phyloP scores from a whole-genome alignment of 257 asterid species.

The Solanum sitiens region DNA sequence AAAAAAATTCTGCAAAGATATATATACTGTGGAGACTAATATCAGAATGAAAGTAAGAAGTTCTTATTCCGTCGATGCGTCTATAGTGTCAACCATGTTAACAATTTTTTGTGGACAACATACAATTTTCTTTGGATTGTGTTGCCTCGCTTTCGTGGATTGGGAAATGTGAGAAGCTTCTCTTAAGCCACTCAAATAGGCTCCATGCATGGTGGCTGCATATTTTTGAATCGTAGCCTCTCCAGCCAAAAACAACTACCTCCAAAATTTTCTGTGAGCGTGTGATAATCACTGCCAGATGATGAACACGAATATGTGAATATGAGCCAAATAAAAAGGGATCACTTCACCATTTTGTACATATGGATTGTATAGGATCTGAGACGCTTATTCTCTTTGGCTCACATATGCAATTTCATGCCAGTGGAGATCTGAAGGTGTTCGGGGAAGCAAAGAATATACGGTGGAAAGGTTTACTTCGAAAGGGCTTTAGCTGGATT shows the following conservation, averaged over 20 bases:
- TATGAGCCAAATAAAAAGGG: constrained; percentile 70
- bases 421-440: background rate
- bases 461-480: background rate
- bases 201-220: constrained; percentile 88
- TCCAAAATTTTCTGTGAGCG: constrained; percentile 52
- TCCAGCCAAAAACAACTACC: constrained; percentile 58
- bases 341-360: constrained; percentile 73
- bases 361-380: constrained; percentile 64
- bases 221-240: constrained; percentile 74
- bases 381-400: constrained; percentile 57
- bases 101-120: background rate
- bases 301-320: constrained; percentile 61
- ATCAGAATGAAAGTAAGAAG: no score
- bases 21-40: no score
- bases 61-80: no score
- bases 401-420: constrained; percentile 25
- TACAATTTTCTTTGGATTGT: constrained; percentile 22
- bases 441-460: background rate
- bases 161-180: constrained; percentile 60
- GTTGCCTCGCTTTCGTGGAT: constrained; percentile 24
- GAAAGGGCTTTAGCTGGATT: no score
- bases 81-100: no score
- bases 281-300: constrained; percentile 66
- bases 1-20: no score
- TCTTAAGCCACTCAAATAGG: constrained; percentile 75